Percentiles rank a stretch among this genome's conserved stretches.
Evolutionary conservation across 2,329 filamentous ascomycete genomes (phyloP).

Genomic region (Chrysoporthe deuterocubensis): DNA sequence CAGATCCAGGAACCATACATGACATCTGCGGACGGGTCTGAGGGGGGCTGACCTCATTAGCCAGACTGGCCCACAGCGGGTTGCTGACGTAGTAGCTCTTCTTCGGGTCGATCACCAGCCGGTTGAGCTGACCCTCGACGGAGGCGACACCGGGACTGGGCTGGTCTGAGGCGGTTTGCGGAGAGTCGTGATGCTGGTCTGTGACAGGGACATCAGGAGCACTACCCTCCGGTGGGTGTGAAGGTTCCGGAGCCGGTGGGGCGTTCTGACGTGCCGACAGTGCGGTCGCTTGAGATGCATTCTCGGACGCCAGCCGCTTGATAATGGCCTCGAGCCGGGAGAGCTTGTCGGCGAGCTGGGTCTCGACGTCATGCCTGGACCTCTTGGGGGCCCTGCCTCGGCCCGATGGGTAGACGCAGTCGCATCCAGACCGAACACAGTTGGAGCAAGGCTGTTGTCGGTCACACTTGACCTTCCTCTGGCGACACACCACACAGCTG

Average conservation of each 20-base stretch:
- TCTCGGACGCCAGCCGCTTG: conserved; percentile 17
- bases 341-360: conserved; percentile 25
- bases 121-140: conserved; percentile 23
- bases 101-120: conserved; percentile 23
- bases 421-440: conserved; percentile 19
- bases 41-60: conserved; percentile 20
- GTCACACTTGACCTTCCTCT: conserved; percentile 27
- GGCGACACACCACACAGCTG: conserved; percentile 26
- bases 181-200: background rate
- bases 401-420: conserved; percentile 27
- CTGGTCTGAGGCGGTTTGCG: background rate
- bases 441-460: conserved; percentile 22
- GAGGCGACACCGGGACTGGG: background rate
- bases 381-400: conserved; percentile 31
- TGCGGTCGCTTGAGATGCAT: background rate
- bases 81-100: conserved; percentile 31
- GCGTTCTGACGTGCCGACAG: background rate
- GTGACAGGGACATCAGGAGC: background rate
- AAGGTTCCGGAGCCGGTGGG: background rate
- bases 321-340: conserved; percentile 25
- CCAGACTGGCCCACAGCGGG: conserved; percentile 27
- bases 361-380: conserved; percentile 16
- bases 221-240: background rate
- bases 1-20: background rate
- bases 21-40: background rate